Evolutionary conservation across 306 rosid species (phyloP).

Genomic region (Cucurbita argyrosperma): DNA sequence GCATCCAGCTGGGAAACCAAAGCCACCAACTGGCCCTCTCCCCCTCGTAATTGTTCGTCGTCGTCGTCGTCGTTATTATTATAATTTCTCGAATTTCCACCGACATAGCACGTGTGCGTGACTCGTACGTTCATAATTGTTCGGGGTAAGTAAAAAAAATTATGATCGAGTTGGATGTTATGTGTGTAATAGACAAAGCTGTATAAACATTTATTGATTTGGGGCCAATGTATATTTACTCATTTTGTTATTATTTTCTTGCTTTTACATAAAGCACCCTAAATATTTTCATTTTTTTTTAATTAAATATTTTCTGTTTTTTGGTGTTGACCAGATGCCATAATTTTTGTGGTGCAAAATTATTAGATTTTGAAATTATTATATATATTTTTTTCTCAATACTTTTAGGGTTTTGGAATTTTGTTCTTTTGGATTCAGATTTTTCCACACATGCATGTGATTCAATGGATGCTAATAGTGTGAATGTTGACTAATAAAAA

Average conservation of each 20-base stretch:
- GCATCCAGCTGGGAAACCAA: constrained; percentile 8
- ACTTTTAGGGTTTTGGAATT: background rate
- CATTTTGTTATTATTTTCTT: background rate
- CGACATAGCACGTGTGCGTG: background rate
- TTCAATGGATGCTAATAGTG: background rate
- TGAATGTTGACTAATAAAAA: background rate
- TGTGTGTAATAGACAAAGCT: background rate
- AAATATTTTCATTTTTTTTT: background rate
- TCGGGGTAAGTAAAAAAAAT: background rate
- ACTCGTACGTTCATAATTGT: background rate
- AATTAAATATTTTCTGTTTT: background rate
- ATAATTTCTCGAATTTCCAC: background rate
- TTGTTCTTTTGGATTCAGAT: background rate
- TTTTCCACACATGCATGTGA: constrained; percentile 4
- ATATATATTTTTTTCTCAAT: background rate
- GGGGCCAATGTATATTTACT: background rate
- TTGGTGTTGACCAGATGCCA: background rate
- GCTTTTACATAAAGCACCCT: background rate
- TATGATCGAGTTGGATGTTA: background rate
- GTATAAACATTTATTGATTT: background rate
- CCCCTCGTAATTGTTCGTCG: background rate
- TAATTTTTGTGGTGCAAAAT: background rate
- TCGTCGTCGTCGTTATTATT: background rate
- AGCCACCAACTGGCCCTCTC: background rate
- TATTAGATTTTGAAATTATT: background rate